Percentiles rank a stretch among this genome's conserved stretches.
Conservation (phyloP, 805 yeast species). For the Debaryomyces castellii region DNA sequence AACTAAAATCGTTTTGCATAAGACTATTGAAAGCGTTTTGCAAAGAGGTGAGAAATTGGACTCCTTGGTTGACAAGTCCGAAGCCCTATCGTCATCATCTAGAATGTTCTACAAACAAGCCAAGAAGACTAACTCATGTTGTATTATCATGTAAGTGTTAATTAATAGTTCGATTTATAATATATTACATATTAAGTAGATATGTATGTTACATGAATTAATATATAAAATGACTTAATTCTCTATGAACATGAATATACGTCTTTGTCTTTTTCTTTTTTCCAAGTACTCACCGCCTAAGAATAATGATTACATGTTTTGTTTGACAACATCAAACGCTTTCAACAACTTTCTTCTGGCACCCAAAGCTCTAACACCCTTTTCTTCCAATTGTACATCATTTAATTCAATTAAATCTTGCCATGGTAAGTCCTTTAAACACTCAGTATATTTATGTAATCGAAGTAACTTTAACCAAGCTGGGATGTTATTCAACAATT, state of each 20-base stretch:
- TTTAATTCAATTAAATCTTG: constrained; percentile 66
- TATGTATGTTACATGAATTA: neutral
- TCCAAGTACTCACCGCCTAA: too few relatives aligned
- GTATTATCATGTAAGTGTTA: constrained; percentile 57
- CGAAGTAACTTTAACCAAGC: constrained; percentile 89
- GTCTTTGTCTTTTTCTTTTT: neutral
- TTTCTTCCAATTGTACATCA: constrained; percentile 66
- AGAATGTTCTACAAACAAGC: constrained; percentile 97
- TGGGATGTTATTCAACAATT: constrained; percentile 73
- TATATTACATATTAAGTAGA: neutral
- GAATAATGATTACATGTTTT: too few relatives aligned
- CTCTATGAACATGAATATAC: neutral
- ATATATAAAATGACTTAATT: neutral
- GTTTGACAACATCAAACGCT: constrained; percentile 80
- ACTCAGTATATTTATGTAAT: constrained; percentile 90
- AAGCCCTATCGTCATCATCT: constrained; percentile 83
- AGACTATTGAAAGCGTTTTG: constrained; percentile 89
- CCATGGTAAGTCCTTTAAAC: constrained; percentile 77
- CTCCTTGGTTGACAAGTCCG: constrained; percentile 90
- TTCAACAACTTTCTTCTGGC: constrained; percentile 92
- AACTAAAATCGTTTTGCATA: constrained; percentile 93
- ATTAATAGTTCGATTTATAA: neutral
- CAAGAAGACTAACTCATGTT: constrained; percentile 85
- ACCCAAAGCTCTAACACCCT: constrained; percentile 92
- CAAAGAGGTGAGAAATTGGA: constrained; percentile 97